Percentiles rank a stretch among this genome's conserved stretches.
Conservation (phyloP, 148 eudicot species). For the Camellia granthamiana region DNA sequence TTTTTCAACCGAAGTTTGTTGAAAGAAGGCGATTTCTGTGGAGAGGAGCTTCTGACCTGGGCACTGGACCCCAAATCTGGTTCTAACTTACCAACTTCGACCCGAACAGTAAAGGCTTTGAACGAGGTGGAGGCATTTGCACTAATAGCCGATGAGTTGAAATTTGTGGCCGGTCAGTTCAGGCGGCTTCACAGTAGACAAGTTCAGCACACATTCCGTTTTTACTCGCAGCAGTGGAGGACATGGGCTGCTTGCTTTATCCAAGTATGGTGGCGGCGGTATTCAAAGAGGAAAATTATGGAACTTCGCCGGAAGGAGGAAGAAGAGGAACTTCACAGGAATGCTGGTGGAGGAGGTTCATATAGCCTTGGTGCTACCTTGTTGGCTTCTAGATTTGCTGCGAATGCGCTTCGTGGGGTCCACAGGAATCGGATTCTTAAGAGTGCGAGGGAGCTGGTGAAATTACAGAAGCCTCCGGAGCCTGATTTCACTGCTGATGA, state of each 20-base stretch:
- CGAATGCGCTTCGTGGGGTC: slow-evolving; percentile 81
- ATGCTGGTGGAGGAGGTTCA: slow-evolving; percentile 37
- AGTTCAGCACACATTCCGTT: slow-evolving; percentile 89
- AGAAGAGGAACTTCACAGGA: slow-evolving; percentile 31
- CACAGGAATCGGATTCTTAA: slow-evolving; percentile 59
- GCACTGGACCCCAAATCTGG: slow-evolving; percentile 89
- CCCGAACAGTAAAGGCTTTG: slow-evolving; percentile 84
- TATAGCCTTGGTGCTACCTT: slow-evolving; percentile 69
- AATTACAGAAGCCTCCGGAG: slow-evolving; percentile 84
- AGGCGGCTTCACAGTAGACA: slow-evolving; percentile 95
- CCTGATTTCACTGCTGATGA: slow-evolving; percentile 90
- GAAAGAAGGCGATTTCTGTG: slow-evolving; percentile 91
- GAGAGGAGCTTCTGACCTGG: slow-evolving; percentile 96
- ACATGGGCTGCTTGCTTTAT: slow-evolving; percentile 97
- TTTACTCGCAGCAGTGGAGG: slow-evolving; percentile 93
- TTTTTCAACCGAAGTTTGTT: slow-evolving; percentile 83
- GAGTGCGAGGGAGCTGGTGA: slow-evolving; percentile 53
- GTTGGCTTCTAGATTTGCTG: slow-evolving; percentile 71
- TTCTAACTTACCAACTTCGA: slow-evolving; percentile 80
- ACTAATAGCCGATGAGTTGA: slow-evolving; percentile 82
- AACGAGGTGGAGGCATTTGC: slow-evolving; percentile 95
- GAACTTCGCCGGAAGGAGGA: slow-evolving; percentile 67
- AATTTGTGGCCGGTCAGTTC: slow-evolving; percentile 91
- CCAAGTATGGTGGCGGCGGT: slow-evolving; percentile 93
- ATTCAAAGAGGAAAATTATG: slow-evolving; percentile 58